Evolutionary conservation across 306 rosid species (phyloP), one percentile per base, ranked within the genome.

Genomic region (Quercus dentata): DNA sequence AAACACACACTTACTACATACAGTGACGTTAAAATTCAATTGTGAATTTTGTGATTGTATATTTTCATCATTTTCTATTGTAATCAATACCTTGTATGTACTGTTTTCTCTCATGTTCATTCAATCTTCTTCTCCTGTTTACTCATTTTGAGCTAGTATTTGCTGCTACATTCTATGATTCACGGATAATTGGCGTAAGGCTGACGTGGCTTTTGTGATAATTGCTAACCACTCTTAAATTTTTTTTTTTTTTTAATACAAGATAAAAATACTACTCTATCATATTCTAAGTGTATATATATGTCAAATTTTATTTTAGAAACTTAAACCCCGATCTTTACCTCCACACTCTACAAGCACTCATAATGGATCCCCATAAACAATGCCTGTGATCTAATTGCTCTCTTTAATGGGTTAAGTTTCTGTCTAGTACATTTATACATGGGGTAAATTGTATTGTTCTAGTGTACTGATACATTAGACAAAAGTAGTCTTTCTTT

Each of bases 301-400:
- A 6, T 38, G 0, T 38, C 0, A 38, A 38, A 38, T 0, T 38
- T 0, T 0, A 0, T 38, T 38, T 2, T 1, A 2, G 0, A 38
- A 3, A 7, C 11, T 38, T 38, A 0, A 38, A 38, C 10, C 0
- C 1, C 1, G 0, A 0, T 38, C 10, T 0, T 38, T 38, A 0
- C 0, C 0, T 2, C 10, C 10, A 38, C 11, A 38, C 0, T 8
- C 0, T 0, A 38, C 46, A 7, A 38, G 0, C 46, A 38, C 46
- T 38, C 8, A 38, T 38, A 38, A 38, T 7, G 4, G 12, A 49
- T 49, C 54, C 1, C 4, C 54, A 49, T 49, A 49, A 49, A 13
- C 0, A 49, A 12, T 12, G 54, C 5, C 0, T 49, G 0, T 12
- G 54, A 12, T 49, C 54, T 49, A 49, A 49, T 49, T 11, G 5